These are phyloP conservation scores for Hebeloma cylindrosporum DNA, from an alignment of 768 basidiomycete species.

Conservation along the genomic window DNA sequence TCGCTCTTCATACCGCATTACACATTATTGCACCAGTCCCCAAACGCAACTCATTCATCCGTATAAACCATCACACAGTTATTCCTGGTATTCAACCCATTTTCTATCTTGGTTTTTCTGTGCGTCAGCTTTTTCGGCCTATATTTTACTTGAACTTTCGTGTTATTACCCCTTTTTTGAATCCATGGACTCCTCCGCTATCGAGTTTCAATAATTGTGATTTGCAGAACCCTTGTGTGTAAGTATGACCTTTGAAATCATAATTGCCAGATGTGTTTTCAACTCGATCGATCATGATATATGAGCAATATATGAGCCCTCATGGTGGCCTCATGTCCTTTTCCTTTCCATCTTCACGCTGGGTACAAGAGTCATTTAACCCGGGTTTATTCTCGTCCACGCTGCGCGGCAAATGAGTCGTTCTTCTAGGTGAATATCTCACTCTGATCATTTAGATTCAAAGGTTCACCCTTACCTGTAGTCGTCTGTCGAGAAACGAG, in stretches of 20 bases:
- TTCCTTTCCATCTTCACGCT: no score
- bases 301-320: slow-evolving; percentile 12
- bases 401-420: slow-evolving; percentile 2
- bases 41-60: slow-evolving; percentile 19
- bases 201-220: no score
- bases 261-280: neutral
- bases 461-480: slow-evolving; percentile 3
- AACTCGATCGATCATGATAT: slow-evolving; percentile 1
- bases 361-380: no score
- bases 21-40: slow-evolving; percentile 20
- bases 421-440: slow-evolving; percentile 7
- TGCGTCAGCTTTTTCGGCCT: slow-evolving; percentile 10
- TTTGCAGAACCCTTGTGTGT: neutral
- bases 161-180: slow-evolving; percentile 8
- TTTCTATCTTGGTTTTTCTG: slow-evolving; percentile 6
- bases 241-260: no score
- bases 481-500: slow-evolving; percentile 23
- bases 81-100: slow-evolving; percentile 7
- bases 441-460: neutral
- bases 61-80: slow-evolving; percentile 17
- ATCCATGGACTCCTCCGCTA: slow-evolving; percentile 10
- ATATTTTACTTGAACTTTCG: slow-evolving; percentile 8
- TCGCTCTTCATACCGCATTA: slow-evolving; percentile 25
- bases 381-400: neutral
- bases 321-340: slow-evolving; percentile 14